phyloP scores from a whole-genome alignment of 2,329 filamentous ascomycete species.

The Ambrosiella beaveri region DNA sequence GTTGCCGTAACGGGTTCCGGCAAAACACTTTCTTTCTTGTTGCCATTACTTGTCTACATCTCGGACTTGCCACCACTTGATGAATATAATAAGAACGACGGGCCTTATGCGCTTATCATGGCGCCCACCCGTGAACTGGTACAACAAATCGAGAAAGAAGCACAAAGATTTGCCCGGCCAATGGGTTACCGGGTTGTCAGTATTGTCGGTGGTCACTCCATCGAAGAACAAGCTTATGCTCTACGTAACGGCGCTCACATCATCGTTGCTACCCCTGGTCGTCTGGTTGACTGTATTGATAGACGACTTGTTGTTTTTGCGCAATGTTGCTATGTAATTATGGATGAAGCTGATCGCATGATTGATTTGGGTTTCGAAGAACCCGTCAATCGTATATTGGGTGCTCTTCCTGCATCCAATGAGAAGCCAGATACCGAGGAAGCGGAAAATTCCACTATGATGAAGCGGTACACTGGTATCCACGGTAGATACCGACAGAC shows the following conservation, averaged over 20 bases:
- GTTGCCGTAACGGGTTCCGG: conserved; percentile 96
- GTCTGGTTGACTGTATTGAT: conserved; percentile 93
- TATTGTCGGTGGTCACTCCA: conserved; percentile 90
- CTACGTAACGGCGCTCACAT: conserved; percentile 89
- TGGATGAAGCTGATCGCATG: conserved; percentile 99
- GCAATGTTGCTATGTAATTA: conserved; percentile 98
- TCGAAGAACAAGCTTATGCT: conserved; percentile 85
- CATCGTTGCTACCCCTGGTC: conserved; percentile 93
- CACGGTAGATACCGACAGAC: conserved; percentile 81
- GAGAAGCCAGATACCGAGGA: conserved; percentile 90
- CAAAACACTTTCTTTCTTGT: conserved; percentile 89
- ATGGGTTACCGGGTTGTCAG: conserved; percentile 90
- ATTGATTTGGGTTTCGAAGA: conserved; percentile 97
- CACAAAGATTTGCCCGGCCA: conserved; percentile 76
- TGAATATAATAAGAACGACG: conserved; percentile 78
- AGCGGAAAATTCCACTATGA: conserved; percentile 70
- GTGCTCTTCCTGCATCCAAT: conserved; percentile 79
- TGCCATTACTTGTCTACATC: conserved; percentile 89
- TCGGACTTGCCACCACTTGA: conserved; percentile 71
- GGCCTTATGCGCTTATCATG: conserved; percentile 91
- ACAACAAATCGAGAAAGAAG: conserved; percentile 91
- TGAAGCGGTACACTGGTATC: conserved; percentile 61
- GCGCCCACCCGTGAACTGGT: conserved; percentile 94
- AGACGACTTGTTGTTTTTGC: conserved; percentile 74
- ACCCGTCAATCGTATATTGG: conserved; percentile 90